These are phyloP conservation scores for Euphorbia lathyris DNA, from an alignment of 345 rosid species.

Conservation along the genomic window DNA sequence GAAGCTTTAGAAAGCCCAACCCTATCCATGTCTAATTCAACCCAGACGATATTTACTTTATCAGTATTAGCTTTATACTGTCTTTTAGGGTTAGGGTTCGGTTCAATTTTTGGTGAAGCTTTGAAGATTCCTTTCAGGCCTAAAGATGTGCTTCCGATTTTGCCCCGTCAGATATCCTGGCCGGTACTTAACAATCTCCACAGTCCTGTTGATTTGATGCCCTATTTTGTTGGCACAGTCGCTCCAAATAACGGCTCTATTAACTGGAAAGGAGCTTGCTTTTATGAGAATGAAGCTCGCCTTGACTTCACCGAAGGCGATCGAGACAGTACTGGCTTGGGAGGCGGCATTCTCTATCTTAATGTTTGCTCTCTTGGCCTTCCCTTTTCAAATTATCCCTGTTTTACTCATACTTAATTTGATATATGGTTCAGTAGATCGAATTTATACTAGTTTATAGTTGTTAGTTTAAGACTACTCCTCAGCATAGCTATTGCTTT, in stretches of 20 bases:
- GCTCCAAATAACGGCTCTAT: conserved; percentile 55
- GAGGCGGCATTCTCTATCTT: conserved; percentile 83
- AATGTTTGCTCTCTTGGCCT: conserved; percentile 36
- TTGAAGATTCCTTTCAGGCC: conserved; percentile 69
- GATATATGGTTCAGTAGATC: neutral
- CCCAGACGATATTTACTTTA: neutral
- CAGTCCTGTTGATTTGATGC: conserved; percentile 84
- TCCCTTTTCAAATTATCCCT: neutral
- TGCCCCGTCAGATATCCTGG: conserved; percentile 90
- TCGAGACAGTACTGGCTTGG: conserved; percentile 53
- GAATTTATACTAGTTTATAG: neutral
- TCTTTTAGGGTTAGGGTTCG: conserved; percentile 22
- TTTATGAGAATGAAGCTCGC: conserved; percentile 69
- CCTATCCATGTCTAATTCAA: conserved; percentile 5
- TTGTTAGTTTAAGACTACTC: neutral
- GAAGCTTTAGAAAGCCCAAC: neutral
- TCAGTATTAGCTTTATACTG: neutral
- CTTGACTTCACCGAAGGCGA: conserved; percentile 63
- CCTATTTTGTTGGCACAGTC: conserved; percentile 77
- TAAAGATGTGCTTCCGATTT: conserved; percentile 77
- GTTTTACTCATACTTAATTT: neutral
- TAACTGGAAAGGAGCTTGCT: conserved; percentile 93
- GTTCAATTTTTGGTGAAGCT: conserved; percentile 24
- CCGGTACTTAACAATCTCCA: conserved; percentile 81
- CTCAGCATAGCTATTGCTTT: no score